These are phyloP conservation scores for Daldinia concentrica DNA, from an alignment of 495 filamentous ascomycete genomes.

Conservation along the genomic window DNA sequence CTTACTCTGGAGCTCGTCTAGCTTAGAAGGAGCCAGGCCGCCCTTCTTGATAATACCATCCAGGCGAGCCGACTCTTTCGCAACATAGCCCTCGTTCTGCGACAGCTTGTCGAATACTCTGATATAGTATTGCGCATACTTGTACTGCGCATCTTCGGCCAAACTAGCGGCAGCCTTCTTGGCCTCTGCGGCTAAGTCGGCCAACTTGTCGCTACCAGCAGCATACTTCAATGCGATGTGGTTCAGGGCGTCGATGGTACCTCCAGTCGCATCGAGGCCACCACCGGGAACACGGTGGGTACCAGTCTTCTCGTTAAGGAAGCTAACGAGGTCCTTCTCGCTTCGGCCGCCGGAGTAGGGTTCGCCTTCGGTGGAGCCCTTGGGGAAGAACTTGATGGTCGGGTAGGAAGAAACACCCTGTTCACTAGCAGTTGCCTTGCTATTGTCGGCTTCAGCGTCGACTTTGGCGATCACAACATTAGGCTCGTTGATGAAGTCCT, in stretches of 20 bases:
- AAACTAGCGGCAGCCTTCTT: constrained; percentile 73
- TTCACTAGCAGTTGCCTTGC: constrained; percentile 77
- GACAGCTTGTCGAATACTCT: constrained; percentile 86
- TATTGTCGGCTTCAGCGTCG: constrained; percentile 86
- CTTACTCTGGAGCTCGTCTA: constrained; percentile 86
- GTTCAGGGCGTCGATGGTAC: constrained; percentile 82
- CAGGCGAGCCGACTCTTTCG: constrained; percentile 86
- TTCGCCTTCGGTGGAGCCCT: constrained; percentile 77
- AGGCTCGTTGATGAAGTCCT: constrained; percentile 80
- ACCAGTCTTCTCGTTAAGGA: constrained; percentile 88
- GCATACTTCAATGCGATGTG: constrained; percentile 73
- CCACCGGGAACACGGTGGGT: constrained; percentile 88
- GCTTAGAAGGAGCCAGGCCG: constrained; percentile 82
- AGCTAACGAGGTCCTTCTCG: constrained; percentile 79
- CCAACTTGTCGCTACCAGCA: constrained; percentile 64
- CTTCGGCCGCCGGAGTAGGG: constrained; percentile 80
- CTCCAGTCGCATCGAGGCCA: constrained; percentile 78
- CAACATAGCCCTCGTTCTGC: constrained; percentile 77
- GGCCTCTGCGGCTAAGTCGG: constrained; percentile 68
- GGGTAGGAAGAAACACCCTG: constrained; percentile 88
- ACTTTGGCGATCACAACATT: constrained; percentile 91
- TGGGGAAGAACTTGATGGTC: constrained; percentile 98
- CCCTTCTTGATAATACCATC: constrained; percentile 85
- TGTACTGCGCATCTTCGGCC: constrained; percentile 66
- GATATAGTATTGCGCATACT: constrained; percentile 94